These are phyloP conservation scores for Cystoisospora suis DNA, from an alignment of 169 alveolate genomes.

Conservation along the genomic window DNA sequence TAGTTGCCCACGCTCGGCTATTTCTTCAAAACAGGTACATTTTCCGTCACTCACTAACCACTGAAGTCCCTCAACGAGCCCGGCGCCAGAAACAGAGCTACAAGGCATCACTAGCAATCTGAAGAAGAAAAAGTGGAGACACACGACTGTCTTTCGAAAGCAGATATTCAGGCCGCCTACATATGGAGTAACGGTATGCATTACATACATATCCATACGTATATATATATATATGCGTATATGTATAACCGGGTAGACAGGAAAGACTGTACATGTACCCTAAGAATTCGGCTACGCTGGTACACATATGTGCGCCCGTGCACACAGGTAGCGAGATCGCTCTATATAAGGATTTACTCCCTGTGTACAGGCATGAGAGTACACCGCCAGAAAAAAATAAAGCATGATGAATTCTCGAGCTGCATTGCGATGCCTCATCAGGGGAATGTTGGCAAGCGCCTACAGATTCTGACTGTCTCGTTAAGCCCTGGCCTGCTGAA, in stretches of 20 bases:
- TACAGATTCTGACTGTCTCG: too few relatives aligned
- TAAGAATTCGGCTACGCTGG: background rate
- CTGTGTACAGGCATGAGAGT: background rate
- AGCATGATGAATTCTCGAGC: too few relatives aligned
- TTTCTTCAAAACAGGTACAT: conserved; percentile 7
- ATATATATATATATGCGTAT: too few relatives aligned
- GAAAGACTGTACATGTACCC: background rate
- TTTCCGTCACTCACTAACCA: background rate
- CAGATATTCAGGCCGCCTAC: too few relatives aligned
- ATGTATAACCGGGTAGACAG: background rate
- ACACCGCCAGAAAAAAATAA: background rate
- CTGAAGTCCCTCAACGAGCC: conserved; percentile 1
- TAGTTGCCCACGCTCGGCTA: too few relatives aligned
- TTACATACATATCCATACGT: background rate
- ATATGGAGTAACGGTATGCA: too few relatives aligned
- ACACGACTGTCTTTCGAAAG: too few relatives aligned
- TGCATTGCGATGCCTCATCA: too few relatives aligned
- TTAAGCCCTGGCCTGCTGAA: too few relatives aligned
- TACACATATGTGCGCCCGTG: background rate
- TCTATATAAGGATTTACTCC: too few relatives aligned
- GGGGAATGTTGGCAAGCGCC: too few relatives aligned
- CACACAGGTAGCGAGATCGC: too few relatives aligned
- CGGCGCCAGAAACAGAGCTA: conserved; percentile 22
- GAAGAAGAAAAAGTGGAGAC: background rate
- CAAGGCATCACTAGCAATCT: conserved; percentile 11